A percentile compares a stretch with the other conserved stretches of the same genome.
phyloP scores from a whole-genome alignment of 2,329 filamentous ascomycete genomes.

The Fusarium sublunatum region DNA sequence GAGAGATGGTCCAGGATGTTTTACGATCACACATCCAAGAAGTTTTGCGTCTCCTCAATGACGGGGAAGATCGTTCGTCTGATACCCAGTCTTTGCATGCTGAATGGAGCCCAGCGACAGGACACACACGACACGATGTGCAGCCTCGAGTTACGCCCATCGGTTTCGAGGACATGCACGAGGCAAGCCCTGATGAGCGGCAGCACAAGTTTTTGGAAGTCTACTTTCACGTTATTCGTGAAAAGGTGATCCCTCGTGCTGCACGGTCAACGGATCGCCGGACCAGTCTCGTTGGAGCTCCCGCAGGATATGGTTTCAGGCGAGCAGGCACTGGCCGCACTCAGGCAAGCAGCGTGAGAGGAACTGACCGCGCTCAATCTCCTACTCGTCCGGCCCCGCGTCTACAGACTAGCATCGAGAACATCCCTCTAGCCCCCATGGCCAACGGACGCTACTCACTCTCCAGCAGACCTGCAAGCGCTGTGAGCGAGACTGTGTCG shows the following conservation, averaged over 20 bases:
- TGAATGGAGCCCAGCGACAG: slow-evolving; percentile 30
- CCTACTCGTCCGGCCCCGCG: slow-evolving; percentile 22
- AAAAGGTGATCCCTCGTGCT: slow-evolving; percentile 53
- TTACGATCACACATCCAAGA: slow-evolving; percentile 63
- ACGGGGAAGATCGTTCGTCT: slow-evolving; percentile 47
- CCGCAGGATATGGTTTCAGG: slow-evolving; percentile 39
- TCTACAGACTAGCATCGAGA: slow-evolving; percentile 23
- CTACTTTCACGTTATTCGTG: slow-evolving; percentile 61
- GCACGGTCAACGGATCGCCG: slow-evolving; percentile 45
- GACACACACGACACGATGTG: slow-evolving; percentile 11
- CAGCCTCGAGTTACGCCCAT: slow-evolving; percentile 29
- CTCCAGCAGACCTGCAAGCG: slow-evolving; percentile 27
- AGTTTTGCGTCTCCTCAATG: slow-evolving; percentile 60
- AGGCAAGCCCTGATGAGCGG: slow-evolving; percentile 60
- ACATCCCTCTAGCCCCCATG: slow-evolving; percentile 17
- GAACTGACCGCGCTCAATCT: slow-evolving; percentile 17
- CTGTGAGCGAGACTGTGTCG: slow-evolving; percentile 27
- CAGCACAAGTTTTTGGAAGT: slow-evolving; percentile 63
- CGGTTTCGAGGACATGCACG: slow-evolving; percentile 59
- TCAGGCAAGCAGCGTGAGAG: slow-evolving; percentile 40
- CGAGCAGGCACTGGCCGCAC: slow-evolving; percentile 40
- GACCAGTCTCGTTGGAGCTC: slow-evolving; percentile 40
- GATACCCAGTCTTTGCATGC: slow-evolving; percentile 42
- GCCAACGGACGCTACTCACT: slow-evolving; percentile 18
- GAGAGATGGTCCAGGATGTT: slow-evolving; percentile 57